Evolutionary conservation across 2,329 filamentous ascomycete genomes (phyloP).

Genomic region (Nemania abortiva): DNA sequence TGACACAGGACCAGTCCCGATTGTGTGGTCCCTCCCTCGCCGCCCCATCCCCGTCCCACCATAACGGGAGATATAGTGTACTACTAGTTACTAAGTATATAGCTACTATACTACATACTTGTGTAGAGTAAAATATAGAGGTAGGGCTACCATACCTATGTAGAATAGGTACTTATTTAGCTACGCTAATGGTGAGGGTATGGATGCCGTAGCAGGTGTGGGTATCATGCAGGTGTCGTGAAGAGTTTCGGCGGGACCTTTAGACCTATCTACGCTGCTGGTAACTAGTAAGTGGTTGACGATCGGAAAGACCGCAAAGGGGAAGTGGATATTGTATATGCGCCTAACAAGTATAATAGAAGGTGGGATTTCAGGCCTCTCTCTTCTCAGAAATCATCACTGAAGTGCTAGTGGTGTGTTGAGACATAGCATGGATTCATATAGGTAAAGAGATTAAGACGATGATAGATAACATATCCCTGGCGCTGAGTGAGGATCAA

Average conservation of each 20-base stretch:
- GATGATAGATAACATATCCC: background rate
- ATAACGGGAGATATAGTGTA: background rate
- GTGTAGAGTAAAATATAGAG: background rate
- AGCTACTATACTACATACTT: background rate
- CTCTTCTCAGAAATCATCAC: slow-evolving; percentile 9
- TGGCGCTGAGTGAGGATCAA: background rate
- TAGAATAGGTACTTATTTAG: background rate
- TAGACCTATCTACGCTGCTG: background rate
- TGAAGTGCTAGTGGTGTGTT: background rate
- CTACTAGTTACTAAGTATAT: no score
- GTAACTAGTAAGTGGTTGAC: slow-evolving; percentile 1
- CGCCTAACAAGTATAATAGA: slow-evolving; percentile 2
- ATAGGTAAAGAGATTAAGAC: background rate
- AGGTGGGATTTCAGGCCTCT: slow-evolving; percentile 16
- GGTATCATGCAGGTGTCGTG: slow-evolving; percentile 38
- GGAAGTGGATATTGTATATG: slow-evolving; percentile 24
- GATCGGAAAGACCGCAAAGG: slow-evolving; percentile 27
- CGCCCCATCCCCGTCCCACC: slow-evolving; percentile 1
- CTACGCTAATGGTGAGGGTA: background rate
- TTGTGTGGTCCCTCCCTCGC: slow-evolving; percentile 29
- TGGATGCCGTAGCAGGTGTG: background rate
- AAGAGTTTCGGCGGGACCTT: slow-evolving; percentile 23
- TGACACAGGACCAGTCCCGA: slow-evolving; percentile 33
- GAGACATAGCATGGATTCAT: background rate
- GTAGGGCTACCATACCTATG: background rate